Base-by-base conservation (phyloP, 1,139 yeast genomes). In the Pneumocystis carinii region DNA sequence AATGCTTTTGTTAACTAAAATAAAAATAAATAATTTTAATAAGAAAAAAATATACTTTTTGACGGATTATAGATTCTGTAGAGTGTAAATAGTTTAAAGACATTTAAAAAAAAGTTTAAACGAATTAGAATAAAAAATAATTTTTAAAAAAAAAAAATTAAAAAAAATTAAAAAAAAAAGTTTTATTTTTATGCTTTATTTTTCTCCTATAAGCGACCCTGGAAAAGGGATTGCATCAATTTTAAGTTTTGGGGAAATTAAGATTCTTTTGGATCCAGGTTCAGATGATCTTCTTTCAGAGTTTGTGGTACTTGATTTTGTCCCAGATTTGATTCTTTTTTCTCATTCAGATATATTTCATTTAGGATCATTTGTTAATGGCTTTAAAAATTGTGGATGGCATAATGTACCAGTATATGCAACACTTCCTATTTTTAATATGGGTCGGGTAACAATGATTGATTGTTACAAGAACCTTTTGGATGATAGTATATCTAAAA, bases 321-420 rank as follows among this genome's bases (percentile, higher is more conserved):
- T 58, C 1, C 66, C 59, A n/a, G 89, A 88, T 70, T 75, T 86
- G 39, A 81, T 92, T 2, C 72, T 92, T 5, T 75, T 92, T 24
- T 90, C 97, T 1, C 98, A 92, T 71, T 85, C 97, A 0, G 86
- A 96, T 0, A 78, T 85, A 1, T 84, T 86, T 62, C 90, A 85
- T 71, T 70, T 89, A 3, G 94, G 97, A 59, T 96, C 96, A 0
- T 90, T 81, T 71, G 83, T 87, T 0, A 77, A 85, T 61, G 75
- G 92, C 39, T 82, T 87, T 69, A 75, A 79, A 66, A 79, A 80
- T 66, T 83, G 82, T 67, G 80, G 83, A 8, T 81, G 89, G 73
- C 76, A 84, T 3, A 76, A 81, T 38, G 81, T 90, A 53, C 92
- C 94, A 1, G 84, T 86, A 0, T 94, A 87, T 71, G 83, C 97